These are phyloP conservation scores for Fusarium verrucosum DNA, from an alignment of 2,329 filamentous ascomycete genomes.

Conservation along the genomic window DNA sequence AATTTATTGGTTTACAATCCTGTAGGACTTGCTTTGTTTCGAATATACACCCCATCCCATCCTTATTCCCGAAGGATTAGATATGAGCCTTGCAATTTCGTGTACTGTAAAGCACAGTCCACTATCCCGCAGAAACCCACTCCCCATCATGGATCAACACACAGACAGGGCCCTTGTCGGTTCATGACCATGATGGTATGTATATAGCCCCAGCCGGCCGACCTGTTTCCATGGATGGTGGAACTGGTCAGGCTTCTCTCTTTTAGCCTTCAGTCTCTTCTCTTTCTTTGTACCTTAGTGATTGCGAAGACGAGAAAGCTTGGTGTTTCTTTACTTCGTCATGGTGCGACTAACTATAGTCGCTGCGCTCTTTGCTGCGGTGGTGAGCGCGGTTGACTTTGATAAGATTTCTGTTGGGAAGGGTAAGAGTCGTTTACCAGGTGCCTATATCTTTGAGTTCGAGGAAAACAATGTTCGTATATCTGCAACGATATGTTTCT, in stretches of 20 bases:
- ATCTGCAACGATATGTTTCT: fast-evolving
- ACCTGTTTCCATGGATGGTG: slow-evolving; percentile 1
- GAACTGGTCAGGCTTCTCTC: neutral
- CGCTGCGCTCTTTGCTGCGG: slow-evolving; percentile 50
- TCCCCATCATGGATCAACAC: slow-evolving; percentile 20
- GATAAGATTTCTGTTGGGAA: slow-evolving; percentile 39
- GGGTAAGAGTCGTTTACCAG: slow-evolving; percentile 49
- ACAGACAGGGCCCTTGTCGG: neutral
- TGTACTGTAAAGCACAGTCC: slow-evolving; percentile 3
- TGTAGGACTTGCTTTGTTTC: neutral
- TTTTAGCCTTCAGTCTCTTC: neutral
- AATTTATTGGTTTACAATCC: neutral
- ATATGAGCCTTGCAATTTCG: slow-evolving; percentile 4
- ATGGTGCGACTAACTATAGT: slow-evolving; percentile 52
- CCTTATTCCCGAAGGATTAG: neutral
- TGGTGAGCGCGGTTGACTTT: slow-evolving; percentile 43
- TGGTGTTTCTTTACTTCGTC: slow-evolving; percentile 6
- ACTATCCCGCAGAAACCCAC: slow-evolving; percentile 27
- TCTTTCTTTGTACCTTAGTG: slow-evolving; percentile 3
- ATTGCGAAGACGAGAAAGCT: slow-evolving; percentile 17
- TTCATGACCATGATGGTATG: slow-evolving; percentile 13
- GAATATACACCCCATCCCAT: neutral
- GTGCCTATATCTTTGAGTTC: slow-evolving; percentile 64
- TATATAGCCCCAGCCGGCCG: slow-evolving; percentile 24
- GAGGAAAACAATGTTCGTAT: slow-evolving; percentile 58